A percentile compares a stretch with the other conserved stretches of the same genome.
phyloP scores from a whole-genome alignment of 2,329 filamentous ascomycete species.

The Fusarium dlaminii region DNA sequence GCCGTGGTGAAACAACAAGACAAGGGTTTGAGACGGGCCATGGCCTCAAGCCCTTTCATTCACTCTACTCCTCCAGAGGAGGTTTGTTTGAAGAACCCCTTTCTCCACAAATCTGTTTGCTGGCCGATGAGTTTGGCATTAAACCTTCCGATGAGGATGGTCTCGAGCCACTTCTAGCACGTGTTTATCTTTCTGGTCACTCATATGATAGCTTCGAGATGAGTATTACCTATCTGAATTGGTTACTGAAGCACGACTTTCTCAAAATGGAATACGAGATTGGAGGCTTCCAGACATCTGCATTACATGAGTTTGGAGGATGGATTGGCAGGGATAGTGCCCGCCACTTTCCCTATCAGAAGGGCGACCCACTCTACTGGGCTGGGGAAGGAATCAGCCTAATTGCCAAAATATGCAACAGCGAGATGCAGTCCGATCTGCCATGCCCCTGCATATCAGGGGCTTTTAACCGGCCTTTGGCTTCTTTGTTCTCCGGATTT shows the following conservation, averaged over 20 bases:
- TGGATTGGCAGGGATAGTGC: neutral
- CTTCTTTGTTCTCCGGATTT: too few species aligned
- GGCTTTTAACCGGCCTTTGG: neutral
- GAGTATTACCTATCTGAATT: neutral
- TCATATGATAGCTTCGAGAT: too few species aligned
- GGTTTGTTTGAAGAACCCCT: neutral
- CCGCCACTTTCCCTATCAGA: too few species aligned
- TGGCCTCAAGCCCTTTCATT: neutral
- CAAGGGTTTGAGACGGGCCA: neutral
- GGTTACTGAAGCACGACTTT: neutral
- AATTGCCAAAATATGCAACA: neutral
- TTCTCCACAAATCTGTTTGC: neutral
- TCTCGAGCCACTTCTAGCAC: neutral
- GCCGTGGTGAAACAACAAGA: too few species aligned
- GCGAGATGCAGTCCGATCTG: neutral
- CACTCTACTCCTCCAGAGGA: fast-evolving
- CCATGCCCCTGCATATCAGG: neutral
- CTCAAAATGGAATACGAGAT: neutral
- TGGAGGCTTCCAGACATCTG: neutral
- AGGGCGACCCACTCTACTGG: too few species aligned
- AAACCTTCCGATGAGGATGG: neutral
- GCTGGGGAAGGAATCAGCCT: too few species aligned
- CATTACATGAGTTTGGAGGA: neutral
- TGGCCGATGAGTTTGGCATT: neutral
- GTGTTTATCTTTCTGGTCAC: too few species aligned